Percentiles rank a stretch among this genome's conserved stretches.
Conservation (phyloP, 768 basidiomycete species). For the Clavaria fumosa region DNA sequence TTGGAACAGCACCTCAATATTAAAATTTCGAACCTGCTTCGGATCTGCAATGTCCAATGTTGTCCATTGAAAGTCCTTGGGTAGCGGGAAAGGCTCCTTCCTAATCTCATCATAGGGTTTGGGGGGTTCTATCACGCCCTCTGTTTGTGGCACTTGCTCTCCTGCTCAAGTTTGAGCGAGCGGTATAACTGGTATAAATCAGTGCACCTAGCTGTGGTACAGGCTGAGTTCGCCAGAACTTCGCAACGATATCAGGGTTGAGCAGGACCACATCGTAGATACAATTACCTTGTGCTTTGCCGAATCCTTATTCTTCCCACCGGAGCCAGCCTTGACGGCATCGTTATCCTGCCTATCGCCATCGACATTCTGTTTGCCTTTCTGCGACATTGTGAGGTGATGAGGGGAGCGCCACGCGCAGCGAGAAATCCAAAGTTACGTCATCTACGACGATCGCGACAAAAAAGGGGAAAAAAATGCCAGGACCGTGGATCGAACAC, state of each 20-base stretch:
- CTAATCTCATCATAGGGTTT: conserved; percentile 65
- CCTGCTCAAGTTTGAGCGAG: conserved; percentile 22
- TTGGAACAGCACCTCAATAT: neutral
- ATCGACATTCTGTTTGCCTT: no score
- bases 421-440: no score
- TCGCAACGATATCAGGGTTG: neutral
- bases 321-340: conserved; percentile 65
- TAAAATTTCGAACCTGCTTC: conserved; percentile 35
- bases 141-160: conserved; percentile 47
- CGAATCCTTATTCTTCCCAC: conserved; percentile 58
- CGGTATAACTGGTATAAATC: neutral
- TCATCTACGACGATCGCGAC: no score
- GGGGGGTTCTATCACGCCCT: conserved; percentile 82
- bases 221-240: conserved; percentile 98
- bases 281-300: conserved; percentile 74
- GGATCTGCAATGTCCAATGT: conserved; percentile 65
- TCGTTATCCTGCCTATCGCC: conserved; percentile 79
- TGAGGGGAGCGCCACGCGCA: no score
- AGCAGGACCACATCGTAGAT: neutral
- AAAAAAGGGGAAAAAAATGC: conserved; percentile 27
- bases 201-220: conserved; percentile 68
- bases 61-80: conserved; percentile 88
- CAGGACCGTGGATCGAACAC: conserved; percentile 70
- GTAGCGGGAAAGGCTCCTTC: conserved; percentile 77
- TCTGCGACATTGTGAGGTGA: no score